These are phyloP conservation scores for Penicillium fuscoglaucum DNA, from an alignment of 2,329 filamentous ascomycete genomes.

Conservation along the genomic window DNA sequence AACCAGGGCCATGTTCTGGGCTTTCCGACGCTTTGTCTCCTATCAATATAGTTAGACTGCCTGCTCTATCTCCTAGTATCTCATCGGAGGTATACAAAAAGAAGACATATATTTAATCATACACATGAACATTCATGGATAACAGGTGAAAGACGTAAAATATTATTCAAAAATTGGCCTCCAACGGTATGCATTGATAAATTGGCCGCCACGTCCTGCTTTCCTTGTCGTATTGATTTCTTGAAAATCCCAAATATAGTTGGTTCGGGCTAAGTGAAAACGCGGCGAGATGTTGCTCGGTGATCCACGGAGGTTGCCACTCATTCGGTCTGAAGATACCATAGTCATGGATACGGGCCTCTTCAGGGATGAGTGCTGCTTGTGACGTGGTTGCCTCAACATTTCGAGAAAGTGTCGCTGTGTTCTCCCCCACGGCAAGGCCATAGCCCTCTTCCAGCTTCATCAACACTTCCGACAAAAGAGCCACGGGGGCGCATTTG, in stretches of 20 bases:
- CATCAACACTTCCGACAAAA: conserved; percentile 22
- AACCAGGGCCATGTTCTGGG: no score
- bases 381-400: no score
- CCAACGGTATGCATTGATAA: not conserved
- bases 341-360: conserved; percentile 27
- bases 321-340: conserved; percentile 22
- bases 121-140: not conserved
- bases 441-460: conserved; percentile 21
- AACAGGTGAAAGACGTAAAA: not conserved
- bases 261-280: not conserved
- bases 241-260: not conserved
- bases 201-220: not conserved
- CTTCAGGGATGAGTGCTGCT: conserved; percentile 17
- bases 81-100: no score
- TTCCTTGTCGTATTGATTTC: not conserved
- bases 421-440: not conserved
- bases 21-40: no score
- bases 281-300: not conserved
- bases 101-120: no score
- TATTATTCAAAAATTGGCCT: not conserved
- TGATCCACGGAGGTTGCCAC: not conserved
- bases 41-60: no score
- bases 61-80: no score
- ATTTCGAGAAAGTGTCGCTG: no score
- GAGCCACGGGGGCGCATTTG: conserved; percentile 21